Evolutionary conservation across 2,329 filamentous ascomycete species (phyloP).

Genomic region (Xylariomycetidae sp.): DNA sequence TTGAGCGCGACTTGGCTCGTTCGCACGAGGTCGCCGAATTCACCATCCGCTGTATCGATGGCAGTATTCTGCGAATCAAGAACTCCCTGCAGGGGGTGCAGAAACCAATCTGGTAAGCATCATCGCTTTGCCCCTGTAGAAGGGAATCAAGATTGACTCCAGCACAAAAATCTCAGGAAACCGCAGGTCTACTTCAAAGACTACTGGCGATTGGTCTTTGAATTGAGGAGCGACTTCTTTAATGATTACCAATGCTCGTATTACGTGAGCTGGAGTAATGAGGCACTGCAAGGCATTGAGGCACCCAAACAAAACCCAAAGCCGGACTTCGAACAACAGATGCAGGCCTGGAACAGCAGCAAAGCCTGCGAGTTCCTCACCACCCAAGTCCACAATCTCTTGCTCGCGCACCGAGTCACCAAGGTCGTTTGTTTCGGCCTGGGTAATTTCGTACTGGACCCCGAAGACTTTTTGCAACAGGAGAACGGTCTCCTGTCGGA

Average conservation of each 20-base stretch:
- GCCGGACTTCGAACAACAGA: slow-evolving; percentile 8
- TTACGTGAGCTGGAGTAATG: slow-evolving; percentile 17
- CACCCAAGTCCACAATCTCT: slow-evolving; percentile 9
- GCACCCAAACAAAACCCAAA: slow-evolving; percentile 2
- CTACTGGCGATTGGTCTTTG: slow-evolving; percentile 14
- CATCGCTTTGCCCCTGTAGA: not conserved
- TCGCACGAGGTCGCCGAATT: slow-evolving; percentile 11
- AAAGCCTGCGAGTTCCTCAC: slow-evolving; percentile 12
- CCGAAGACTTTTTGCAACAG: no score
- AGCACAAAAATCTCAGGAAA: slow-evolving; percentile 6
- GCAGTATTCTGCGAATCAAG: slow-evolving; percentile 11
- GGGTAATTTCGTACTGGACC: no score
- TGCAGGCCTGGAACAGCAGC: slow-evolving; percentile 14
- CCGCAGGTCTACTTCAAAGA: slow-evolving; percentile 19
- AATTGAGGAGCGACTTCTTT: slow-evolving; percentile 7
- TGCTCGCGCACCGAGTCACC: slow-evolving; percentile 13
- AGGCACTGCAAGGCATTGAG: slow-evolving; percentile 8
- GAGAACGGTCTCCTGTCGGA: no score
- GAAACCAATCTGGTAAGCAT: slow-evolving; percentile 13
- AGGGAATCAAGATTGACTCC: not conserved
- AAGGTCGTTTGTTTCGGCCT: slow-evolving; percentile 24
- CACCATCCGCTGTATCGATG: slow-evolving; percentile 17
- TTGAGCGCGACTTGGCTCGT: slow-evolving; percentile 17
- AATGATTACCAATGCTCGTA: slow-evolving; percentile 18
- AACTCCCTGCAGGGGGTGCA: slow-evolving; percentile 12